Base-by-base conservation (phyloP, 2,329 filamentous ascomycete species). In the Fusarium bactridioides region DNA sequence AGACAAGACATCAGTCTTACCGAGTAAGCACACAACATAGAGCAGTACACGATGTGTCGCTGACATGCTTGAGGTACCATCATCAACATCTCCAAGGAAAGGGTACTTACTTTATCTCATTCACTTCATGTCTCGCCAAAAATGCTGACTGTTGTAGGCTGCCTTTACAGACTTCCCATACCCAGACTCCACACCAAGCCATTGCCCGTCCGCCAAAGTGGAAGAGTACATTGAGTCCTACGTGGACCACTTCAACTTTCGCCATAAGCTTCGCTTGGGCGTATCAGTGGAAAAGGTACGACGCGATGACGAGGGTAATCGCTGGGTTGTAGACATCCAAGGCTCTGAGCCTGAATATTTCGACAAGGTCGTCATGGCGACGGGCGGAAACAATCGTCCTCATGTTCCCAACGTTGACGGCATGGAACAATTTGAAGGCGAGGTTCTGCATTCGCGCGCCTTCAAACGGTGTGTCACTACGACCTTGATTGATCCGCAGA, bases 321-420 rank as follows among this genome's bases (percentile, higher is more conserved):
- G 64, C 13, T 82, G 81, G 81, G 50, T 74, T 4, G 23, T 82
- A 13, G 73, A 79, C 6, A 53, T 79, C 11, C 67, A 80, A 18
- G 78, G 67, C 5, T 65, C 69, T 0, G 69, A 54, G 1, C 57
- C 73, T 0, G 60, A 74, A 16, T 66, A 70, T 53, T 81, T 83
- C 47, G 83, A 84, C 76, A 84, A 82, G 64, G 76, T 84, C 10
- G 70, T 82, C 4, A 67, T 84, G 10, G 79, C 75, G 58, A 80
- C 70, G 61, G 82, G 61, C 70, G 82, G 65, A 76, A 84, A 70
- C 74, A 80, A 41, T 50, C 75, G 59, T 40, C 80, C 83, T 1
- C 76, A 78, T 11, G 76, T 82, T 61, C 84, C 84, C 7, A 60
- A 72, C 8, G 71, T 84, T 8, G 74, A 79, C 31, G 82, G 80